Evolutionary conservation across 495 filamentous ascomycete species (phyloP).

Genomic region (Tuber calosporum): DNA sequence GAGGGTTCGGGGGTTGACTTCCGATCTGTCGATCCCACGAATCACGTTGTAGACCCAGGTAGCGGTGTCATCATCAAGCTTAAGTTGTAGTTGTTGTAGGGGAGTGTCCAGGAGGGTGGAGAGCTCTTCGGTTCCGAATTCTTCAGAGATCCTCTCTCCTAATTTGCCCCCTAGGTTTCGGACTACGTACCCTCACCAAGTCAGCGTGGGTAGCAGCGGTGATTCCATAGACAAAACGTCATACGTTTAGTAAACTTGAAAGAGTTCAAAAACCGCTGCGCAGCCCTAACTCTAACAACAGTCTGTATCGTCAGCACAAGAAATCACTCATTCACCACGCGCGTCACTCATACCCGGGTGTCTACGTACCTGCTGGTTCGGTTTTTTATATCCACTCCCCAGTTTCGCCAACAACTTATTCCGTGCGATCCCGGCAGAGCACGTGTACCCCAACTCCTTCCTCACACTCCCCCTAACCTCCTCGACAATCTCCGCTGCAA

Average conservation of each 20-base stretch:
- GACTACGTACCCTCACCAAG: constrained; percentile 43
- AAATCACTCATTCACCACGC: neutral
- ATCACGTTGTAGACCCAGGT: constrained; percentile 80
- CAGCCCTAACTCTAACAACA: constrained; percentile 74
- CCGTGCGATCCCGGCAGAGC: constrained; percentile 74
- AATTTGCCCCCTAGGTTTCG: constrained; percentile 94
- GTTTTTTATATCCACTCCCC: constrained; percentile 83
- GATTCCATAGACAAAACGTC: neutral
- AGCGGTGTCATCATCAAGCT: constrained; percentile 78
- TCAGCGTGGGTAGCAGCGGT: neutral
- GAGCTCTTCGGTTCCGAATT: constrained; percentile 73
- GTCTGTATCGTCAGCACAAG: constrained; percentile 46
- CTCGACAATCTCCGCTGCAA: constrained; percentile 84
- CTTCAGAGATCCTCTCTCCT: constrained; percentile 69
- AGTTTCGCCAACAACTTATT: constrained; percentile 97
- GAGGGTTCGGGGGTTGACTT: constrained; percentile 83
- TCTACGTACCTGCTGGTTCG: constrained; percentile 61
- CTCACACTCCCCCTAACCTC: constrained; percentile 60
- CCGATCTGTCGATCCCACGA: constrained; percentile 75
- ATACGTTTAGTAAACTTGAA: constrained; percentile 87
- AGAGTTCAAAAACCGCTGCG: constrained; percentile 67
- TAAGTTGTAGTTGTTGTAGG: constrained; percentile 68
- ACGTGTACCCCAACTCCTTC: constrained; percentile 72
- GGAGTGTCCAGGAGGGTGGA: constrained; percentile 65
- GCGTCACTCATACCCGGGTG: neutral